phyloP scores from a whole-genome alignment of 352 stramenopile species.

The Pythium dissimile region DNA sequence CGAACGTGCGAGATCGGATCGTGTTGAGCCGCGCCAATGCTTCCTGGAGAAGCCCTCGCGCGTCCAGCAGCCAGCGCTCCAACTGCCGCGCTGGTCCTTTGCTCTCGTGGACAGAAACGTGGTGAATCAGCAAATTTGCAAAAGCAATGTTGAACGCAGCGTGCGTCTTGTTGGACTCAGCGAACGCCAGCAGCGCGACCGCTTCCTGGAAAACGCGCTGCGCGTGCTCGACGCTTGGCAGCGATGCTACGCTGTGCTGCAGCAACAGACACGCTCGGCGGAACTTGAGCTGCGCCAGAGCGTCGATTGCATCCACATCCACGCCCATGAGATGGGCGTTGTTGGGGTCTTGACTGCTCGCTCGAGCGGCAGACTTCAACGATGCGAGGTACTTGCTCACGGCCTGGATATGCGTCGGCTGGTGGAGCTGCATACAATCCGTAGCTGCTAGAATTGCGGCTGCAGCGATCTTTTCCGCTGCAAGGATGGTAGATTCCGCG shows the following conservation, averaged over 20 bases:
- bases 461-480: conserved; percentile 2
- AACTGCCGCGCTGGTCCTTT: neutral
- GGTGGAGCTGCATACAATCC: conserved; percentile 9
- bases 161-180: neutral
- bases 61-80: conserved; percentile 2
- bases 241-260: neutral
- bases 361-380: too few species aligned
- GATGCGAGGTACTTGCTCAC: conserved; percentile 20
- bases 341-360: too few species aligned
- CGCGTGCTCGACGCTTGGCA: conserved; percentile 2
- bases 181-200: neutral
- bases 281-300: conserved; percentile 15
- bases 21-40: conserved; percentile 2
- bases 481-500: neutral
- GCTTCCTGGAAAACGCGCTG: conserved; percentile 9
- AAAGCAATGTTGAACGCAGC: conserved; percentile 1
- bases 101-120: neutral
- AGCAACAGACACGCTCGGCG: conserved; percentile 8
- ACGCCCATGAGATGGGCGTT: neutral
- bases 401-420: conserved; percentile 12
- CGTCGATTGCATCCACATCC: conserved; percentile 13
- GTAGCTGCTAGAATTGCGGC: neutral
- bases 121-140: neutral
- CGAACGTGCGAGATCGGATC: neutral
- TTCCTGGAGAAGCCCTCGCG: neutral